Percentiles rank a stretch among this genome's conserved stretches.
These are phyloP conservation scores for Entophlyctis luteolus DNA, from an alignment of 192 early-diverging fungal genomes.

Conservation along the genomic window DNA sequence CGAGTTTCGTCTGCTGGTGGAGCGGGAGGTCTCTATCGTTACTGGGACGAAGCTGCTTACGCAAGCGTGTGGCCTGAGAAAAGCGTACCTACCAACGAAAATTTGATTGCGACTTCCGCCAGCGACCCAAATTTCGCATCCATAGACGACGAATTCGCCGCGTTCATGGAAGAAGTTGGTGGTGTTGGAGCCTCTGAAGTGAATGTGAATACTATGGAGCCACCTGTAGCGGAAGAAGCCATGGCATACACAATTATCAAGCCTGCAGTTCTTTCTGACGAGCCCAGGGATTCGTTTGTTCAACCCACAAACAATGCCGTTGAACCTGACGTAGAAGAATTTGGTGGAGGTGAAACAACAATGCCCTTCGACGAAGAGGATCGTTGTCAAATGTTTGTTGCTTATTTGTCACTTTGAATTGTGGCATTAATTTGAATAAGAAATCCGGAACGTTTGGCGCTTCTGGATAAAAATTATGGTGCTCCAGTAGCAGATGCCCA, in stretches of 20 bases:
- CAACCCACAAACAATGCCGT: background rate
- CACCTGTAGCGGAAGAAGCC: background rate
- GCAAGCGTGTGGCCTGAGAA: constrained; percentile 42
- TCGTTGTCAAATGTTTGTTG: background rate
- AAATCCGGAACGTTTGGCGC: background rate
- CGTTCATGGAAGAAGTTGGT: constrained; percentile 56
- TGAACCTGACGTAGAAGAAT: background rate
- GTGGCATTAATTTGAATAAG: background rate
- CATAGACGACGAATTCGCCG: constrained; percentile 59
- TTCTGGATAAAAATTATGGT: background rate
- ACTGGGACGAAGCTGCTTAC: constrained; percentile 66
- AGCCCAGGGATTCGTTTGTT: background rate
- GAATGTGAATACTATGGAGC: background rate
- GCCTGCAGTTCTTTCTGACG: background rate
- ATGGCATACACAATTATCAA: background rate
- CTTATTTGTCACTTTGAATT: background rate
- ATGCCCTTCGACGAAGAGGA: background rate
- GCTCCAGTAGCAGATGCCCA: background rate
- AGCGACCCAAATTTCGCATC: background rate
- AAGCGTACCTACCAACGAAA: background rate
- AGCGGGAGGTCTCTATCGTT: constrained; percentile 42
- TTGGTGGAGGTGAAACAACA: background rate
- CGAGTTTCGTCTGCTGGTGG: constrained; percentile 23
- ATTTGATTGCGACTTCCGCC: background rate
- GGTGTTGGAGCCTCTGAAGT: background rate